These are phyloP conservation scores for Endoconidiophora polonica DNA, from an alignment of 2,329 filamentous ascomycete genomes.

Conservation along the genomic window DNA sequence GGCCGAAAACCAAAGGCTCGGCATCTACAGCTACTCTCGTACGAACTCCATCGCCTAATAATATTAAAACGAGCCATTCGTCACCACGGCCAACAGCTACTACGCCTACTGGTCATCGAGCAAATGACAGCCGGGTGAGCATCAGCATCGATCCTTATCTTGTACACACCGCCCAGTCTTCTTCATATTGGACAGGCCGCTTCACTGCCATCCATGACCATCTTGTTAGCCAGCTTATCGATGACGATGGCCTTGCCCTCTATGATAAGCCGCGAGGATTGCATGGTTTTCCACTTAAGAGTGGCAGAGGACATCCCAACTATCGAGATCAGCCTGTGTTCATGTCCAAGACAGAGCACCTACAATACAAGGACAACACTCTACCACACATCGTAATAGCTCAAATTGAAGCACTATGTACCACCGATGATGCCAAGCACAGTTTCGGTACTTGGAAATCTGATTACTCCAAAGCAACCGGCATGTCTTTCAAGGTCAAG, in stretches of 20 bases:
- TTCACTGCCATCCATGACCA: constrained; percentile 39
- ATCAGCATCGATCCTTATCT: constrained; percentile 16
- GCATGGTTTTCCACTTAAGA: constrained; percentile 6
- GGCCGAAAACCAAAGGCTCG: too few species aligned
- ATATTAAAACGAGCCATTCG: background rate
- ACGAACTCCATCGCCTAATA: background rate
- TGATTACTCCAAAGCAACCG: constrained; percentile 5
- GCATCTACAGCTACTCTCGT: too few species aligned
- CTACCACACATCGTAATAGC: constrained; percentile 10
- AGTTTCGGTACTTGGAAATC: constrained; percentile 10
- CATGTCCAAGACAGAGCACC: constrained; percentile 7
- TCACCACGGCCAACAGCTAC: background rate
- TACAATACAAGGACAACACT: constrained; percentile 5
- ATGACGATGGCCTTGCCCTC: constrained; percentile 9
- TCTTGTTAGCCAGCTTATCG: constrained; percentile 14
- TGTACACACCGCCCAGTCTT: constrained; percentile 28
- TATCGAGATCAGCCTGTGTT: constrained; percentile 8
- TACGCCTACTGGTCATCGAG: background rate
- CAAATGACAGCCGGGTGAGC: background rate
- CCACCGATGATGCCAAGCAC: constrained; percentile 8
- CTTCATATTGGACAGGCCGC: constrained; percentile 45
- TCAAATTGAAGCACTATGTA: constrained; percentile 11
- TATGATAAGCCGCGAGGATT: constrained; percentile 10
- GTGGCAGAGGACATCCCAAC: constrained; percentile 6
- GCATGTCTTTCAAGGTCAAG: constrained; percentile 9